Evolutionary conservation across 345 rosid species (phyloP).

Genomic region (Cardamine chenopodiifolia): DNA sequence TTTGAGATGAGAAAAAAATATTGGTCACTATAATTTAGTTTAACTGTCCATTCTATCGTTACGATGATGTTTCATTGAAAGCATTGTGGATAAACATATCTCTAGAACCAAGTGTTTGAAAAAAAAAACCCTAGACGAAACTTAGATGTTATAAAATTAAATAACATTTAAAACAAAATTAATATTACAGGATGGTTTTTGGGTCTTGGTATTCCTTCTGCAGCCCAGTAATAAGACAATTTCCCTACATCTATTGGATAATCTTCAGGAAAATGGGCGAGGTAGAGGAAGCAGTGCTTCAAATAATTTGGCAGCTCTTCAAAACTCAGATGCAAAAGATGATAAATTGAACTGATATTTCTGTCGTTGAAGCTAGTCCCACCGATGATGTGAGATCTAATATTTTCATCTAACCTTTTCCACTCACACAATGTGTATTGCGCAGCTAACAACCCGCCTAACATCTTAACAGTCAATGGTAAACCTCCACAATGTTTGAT

Average conservation of each 20-base stretch:
- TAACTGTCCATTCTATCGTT: too few species aligned
- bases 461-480: background rate
- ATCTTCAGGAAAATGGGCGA: constrained; percentile 29
- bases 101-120: too few species aligned
- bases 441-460: constrained; percentile 20
- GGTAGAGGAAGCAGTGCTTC: constrained; percentile 26
- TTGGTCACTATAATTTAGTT: too few species aligned
- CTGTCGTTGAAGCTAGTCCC: background rate
- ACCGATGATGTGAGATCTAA: background rate
- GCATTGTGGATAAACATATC: too few species aligned
- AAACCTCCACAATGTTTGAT: constrained; percentile 24
- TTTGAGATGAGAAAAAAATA: too few species aligned
- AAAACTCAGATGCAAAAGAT: constrained; percentile 23
- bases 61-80: too few species aligned
- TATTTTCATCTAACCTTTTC: constrained; percentile 3
- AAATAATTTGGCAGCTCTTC: constrained; percentile 30
- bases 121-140: too few species aligned
- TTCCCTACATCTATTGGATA: constrained; percentile 29
- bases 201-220: constrained; percentile 47
- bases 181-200: too few species aligned
- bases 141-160: too few species aligned
- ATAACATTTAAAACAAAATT: too few species aligned
- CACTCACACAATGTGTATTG: background rate
- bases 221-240: constrained; percentile 44
- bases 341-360: background rate